phyloP scores from a whole-genome alignment of 257 asterid species.

The Catharanthus roseus region DNA sequence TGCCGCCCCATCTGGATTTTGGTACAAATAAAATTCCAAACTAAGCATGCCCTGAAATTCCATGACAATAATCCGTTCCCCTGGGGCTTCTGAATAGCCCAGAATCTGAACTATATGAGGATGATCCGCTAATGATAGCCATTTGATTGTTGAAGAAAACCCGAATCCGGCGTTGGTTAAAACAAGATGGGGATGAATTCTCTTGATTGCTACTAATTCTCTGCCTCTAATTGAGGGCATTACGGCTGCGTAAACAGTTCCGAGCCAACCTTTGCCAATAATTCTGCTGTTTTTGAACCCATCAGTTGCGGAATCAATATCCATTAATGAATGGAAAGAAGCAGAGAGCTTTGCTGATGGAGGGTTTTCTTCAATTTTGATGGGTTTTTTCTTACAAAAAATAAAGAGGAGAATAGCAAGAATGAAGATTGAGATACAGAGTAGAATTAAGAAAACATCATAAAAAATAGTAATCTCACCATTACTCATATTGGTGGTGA shows the following conservation, averaged over 20 bases:
- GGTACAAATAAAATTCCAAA: slow-evolving; percentile 62
- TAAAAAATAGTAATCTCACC: slow-evolving; percentile 31
- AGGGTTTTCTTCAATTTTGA: slow-evolving; percentile 19
- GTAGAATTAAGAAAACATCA: slow-evolving; percentile 28
- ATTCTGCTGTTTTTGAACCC: slow-evolving; percentile 68
- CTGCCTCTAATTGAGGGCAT: slow-evolving; percentile 32
- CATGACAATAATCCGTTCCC: slow-evolving; percentile 68
- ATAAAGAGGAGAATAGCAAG: slow-evolving; percentile 32
- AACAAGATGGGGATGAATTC: slow-evolving; percentile 66
- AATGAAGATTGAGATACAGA: slow-evolving; percentile 30
- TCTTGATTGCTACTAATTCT: slow-evolving; percentile 59
- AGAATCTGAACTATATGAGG: slow-evolving; percentile 60
- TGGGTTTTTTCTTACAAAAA: slow-evolving; percentile 42
- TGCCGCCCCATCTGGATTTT: slow-evolving; percentile 46
- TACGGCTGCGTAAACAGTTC: slow-evolving; percentile 78
- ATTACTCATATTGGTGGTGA: slow-evolving; percentile 25
- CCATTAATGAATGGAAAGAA: slow-evolving; percentile 43
- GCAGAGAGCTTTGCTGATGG: slow-evolving; percentile 40
- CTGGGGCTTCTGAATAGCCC: slow-evolving; percentile 90
- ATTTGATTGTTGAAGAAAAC: slow-evolving; percentile 51
- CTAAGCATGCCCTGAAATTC: slow-evolving; percentile 76
- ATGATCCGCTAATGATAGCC: slow-evolving; percentile 62
- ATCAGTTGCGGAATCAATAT: slow-evolving; percentile 75
- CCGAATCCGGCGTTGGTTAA: slow-evolving; percentile 72
- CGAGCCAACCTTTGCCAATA: slow-evolving; percentile 67